Evolutionary conservation across 1,284 basidiomycete genomes (phyloP), one percentile per base, ranked within the genome.

Genomic region (Rhodotorula sp.): DNA sequence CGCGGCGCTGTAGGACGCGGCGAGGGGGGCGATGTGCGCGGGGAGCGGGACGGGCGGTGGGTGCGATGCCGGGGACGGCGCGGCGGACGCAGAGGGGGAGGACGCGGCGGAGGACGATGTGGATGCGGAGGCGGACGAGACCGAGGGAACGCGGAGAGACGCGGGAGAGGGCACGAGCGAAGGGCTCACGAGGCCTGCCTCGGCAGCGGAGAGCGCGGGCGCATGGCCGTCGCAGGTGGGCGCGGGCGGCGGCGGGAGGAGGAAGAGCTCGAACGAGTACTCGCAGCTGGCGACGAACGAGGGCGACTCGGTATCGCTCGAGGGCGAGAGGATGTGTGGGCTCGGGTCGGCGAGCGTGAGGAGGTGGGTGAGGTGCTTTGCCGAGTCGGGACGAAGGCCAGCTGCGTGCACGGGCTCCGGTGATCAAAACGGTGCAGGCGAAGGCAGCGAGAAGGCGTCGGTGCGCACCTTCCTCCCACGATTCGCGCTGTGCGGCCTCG

Each of bases 381-480:
- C 65, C 15, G 56, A 17, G 3, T 50, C 58, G 1, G 15, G 57
- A 1, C 34, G 37, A 5, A 74, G 62, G 1, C 75, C 75, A 13
- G 70, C 75, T 76, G 67, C 7, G 36, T 0, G 10, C 19, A n/a
- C 2, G 17, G n/a, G 36, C 17, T 1, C 9, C 8, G 17, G 19
- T 50, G 32, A 48, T 32, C 17, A 22, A 8, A 34, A 22, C 21
- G 8, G 25, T 32, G n/a, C 41, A 21, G 9, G 22, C 41, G 8
- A 1, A 41, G 37, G 9, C 37, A 17, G 29, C 27, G 39, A 19
- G 27, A 29, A 9, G 15, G 25, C 17, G 8, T 29, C 44, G 44
- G 48, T 29, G 15, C 68, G 39, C 39, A 76, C 75, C 75, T 67
- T 76, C 75, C n/a, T 76, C 75, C 73, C 73, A 76, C 2, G 69